Evolutionary conservation across 129 eudicot species (phyloP).

Genomic region (Helianthus annuus): DNA sequence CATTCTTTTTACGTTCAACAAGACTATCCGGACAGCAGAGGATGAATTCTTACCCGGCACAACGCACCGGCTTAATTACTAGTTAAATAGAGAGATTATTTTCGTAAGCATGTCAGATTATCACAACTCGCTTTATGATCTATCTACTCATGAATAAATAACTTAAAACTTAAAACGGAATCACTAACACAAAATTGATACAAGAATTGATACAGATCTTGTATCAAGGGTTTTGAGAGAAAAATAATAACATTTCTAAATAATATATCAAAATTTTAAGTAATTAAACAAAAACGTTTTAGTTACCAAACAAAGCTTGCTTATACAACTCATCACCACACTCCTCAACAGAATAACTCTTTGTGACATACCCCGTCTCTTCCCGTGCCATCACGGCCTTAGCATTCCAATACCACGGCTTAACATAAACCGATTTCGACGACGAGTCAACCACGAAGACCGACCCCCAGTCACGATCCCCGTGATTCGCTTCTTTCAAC

Average conservation of each 20-base stretch:
- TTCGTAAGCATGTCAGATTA: too few relatives aligned
- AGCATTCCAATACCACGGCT: slow-evolving; percentile 84
- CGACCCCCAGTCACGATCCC: slow-evolving; percentile 89
- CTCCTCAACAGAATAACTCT: slow-evolving; percentile 64
- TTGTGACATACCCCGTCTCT: slow-evolving; percentile 38
- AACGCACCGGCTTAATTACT: too few relatives aligned
- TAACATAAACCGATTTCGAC: slow-evolving; percentile 43
- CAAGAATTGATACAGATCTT: too few relatives aligned
- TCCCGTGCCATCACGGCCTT: slow-evolving; percentile 51
- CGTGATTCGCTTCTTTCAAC: slow-evolving; percentile 60
- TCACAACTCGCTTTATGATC: too few relatives aligned
- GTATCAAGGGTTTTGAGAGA: background rate
- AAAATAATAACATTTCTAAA: background rate
- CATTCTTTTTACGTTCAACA: too few relatives aligned
- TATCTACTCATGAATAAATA: too few relatives aligned
- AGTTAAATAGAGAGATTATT: too few relatives aligned
- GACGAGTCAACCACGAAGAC: slow-evolving; percentile 49
- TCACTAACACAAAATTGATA: too few relatives aligned
- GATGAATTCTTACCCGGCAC: too few relatives aligned
- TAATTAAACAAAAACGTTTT: background rate
- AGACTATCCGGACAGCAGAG: too few relatives aligned
- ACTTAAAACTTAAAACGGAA: too few relatives aligned
- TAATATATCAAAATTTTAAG: background rate
- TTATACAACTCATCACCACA: slow-evolving; percentile 84
- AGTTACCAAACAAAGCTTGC: slow-evolving; percentile 45